Percentiles rank a stretch among this genome's conserved stretches.
Evolutionary conservation across 2,329 filamentous ascomycete genomes (phyloP).

Genomic region (Curvularia eragrostidis): DNA sequence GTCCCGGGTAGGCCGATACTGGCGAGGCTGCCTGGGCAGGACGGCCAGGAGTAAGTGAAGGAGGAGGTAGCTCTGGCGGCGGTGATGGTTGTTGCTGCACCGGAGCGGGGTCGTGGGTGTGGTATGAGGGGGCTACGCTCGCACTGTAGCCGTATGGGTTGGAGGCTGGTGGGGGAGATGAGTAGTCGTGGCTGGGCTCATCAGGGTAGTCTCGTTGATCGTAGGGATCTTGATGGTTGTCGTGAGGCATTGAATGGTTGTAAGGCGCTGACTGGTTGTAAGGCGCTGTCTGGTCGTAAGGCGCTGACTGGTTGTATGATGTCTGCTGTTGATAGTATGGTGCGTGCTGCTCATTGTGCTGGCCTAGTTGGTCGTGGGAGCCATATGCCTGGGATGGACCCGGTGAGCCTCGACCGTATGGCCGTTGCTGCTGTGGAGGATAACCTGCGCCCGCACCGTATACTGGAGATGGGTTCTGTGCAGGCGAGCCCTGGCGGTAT

Average conservation of each 20-base stretch:
- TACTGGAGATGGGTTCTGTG: slow-evolving; percentile 22
- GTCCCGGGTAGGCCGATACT: slow-evolving; percentile 10
- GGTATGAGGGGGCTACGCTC: slow-evolving; percentile 9
- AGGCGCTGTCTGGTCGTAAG: slow-evolving; percentile 18
- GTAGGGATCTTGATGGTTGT: slow-evolving; percentile 10
- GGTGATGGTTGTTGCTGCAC: background rate
- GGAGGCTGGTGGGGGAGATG: slow-evolving; percentile 9
- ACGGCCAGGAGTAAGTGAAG: slow-evolving; percentile 3
- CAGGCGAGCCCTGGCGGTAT: slow-evolving; percentile 25
- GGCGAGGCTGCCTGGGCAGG: background rate
- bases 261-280: slow-evolving; percentile 23
- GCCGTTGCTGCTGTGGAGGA: slow-evolving; percentile 15
- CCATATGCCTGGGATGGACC: slow-evolving; percentile 21
- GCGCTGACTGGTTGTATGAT: slow-evolving; percentile 20
- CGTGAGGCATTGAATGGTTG: slow-evolving; percentile 19
- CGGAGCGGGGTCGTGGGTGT: slow-evolving; percentile 6
- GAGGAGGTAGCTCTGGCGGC: background rate
- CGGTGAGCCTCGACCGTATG: slow-evolving; percentile 25
- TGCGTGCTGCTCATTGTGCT: slow-evolving; percentile 17
- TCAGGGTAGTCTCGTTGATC: slow-evolving; percentile 16
- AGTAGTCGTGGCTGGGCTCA: slow-evolving; percentile 4
- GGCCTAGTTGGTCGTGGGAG: slow-evolving; percentile 22
- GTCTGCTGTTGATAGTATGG: slow-evolving; percentile 8
- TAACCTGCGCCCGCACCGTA: slow-evolving; percentile 24
- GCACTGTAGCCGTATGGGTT: slow-evolving; percentile 7